Evolutionary conservation across 345 rosid genomes (phyloP), one percentile per base, ranked within the genome.

Genomic region (Acer negundo): DNA sequence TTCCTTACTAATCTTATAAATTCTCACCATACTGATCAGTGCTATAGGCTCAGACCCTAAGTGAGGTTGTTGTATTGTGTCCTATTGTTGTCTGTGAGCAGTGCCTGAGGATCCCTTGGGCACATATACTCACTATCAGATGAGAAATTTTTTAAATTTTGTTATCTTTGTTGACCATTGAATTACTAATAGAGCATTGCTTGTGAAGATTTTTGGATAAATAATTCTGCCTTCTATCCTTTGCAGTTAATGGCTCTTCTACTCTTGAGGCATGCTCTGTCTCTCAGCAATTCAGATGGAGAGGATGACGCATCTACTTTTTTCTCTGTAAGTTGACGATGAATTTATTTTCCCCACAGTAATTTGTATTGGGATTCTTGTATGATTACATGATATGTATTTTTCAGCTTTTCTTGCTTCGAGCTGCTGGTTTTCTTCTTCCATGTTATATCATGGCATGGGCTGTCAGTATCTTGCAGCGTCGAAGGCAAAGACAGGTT

Each of bases 381-480:
- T 40, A 70, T 69, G 15, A 28, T 73, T 65, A 49, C n/a, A 38
- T 70, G 22, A 70, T 72, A 77, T 72, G 28, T 77, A 68, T 31
- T 58, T 26, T 23, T 65, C 85, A 96, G 99, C 95, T 96, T 83
- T 94, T 94, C 92, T 79, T 96, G 85, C 92, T 96, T 42, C 92
- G 99, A 4, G 97, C 95, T 7, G 98, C 92, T 9, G 92, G 97
- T 62, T 96, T 96, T 86, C 97, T 96, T 81, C 90, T 96, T 63
- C 98, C 99, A 2, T 96, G 99, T 82, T 96, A 94, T 80, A 91
- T 96, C 76, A 96, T 94, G 99, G 99, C 98, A 65, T 96, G 99
- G 99, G 98, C 97, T 76, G 90, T 96, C 47, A 90, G 97, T 80
- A 87, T 94, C 78, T 81, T 96, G 79, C 99, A 96, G 86, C 97